A percentile compares a stretch with the other conserved stretches of the same genome.
Conservation (phyloP, 2,329 filamentous ascomycete species). For the Penicillium digitatum region DNA sequence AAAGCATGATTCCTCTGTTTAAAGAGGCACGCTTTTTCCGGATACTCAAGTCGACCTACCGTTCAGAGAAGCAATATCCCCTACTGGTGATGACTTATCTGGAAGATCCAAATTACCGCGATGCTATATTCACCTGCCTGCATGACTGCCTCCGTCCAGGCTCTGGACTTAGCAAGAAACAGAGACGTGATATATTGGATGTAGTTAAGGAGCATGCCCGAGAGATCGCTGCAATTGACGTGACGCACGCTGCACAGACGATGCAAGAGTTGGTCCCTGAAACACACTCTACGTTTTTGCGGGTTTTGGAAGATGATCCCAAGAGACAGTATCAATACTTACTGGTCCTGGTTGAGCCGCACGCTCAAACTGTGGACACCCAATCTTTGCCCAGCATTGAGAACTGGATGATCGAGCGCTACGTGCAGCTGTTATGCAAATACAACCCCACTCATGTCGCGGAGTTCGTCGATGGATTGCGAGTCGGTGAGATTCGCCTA, state of each 20-base stretch:
- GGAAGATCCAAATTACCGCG: constrained; percentile 73
- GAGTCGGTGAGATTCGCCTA: constrained; percentile 72
- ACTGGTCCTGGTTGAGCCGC: constrained; percentile 67
- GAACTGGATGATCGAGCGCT: constrained; percentile 69
- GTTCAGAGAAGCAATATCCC: constrained; percentile 71
- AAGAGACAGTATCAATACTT: constrained; percentile 74
- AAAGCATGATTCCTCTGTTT: constrained; percentile 71
- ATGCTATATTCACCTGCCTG: constrained; percentile 74
- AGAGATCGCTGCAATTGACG: constrained; percentile 65
- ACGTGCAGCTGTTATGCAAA: constrained; percentile 85
- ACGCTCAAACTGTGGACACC: constrained; percentile 36
- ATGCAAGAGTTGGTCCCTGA: constrained; percentile 60
- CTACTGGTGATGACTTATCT: constrained; percentile 77
- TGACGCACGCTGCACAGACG: constrained; percentile 60
- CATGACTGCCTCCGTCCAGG: constrained; percentile 66
- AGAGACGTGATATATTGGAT: constrained; percentile 65
- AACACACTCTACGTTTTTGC: constrained; percentile 63
- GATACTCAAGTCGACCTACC: constrained; percentile 85
- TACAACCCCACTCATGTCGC: constrained; percentile 80
- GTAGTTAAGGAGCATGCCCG: constrained; percentile 63
- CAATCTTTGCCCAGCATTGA: constrained; percentile 37
- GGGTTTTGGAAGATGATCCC: constrained; percentile 57
- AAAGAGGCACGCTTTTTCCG: constrained; percentile 79
- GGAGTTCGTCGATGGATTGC: constrained; percentile 73
- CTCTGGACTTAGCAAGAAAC: constrained; percentile 62